Base-by-base conservation (phyloP, 257 asterid species). In the Fraxinus quadrangulata region DNA sequence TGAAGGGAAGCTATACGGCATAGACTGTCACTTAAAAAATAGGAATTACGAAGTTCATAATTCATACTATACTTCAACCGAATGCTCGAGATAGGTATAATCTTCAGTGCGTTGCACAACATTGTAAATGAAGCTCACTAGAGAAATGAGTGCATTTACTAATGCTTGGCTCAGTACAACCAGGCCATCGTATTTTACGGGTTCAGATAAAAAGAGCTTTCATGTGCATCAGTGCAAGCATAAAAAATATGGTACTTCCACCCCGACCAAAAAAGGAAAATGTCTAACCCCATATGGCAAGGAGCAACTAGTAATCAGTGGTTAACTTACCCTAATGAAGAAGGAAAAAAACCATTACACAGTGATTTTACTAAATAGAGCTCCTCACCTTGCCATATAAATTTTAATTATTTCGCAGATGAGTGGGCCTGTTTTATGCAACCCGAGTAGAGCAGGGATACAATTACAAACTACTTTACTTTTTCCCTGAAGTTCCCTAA, bases 1-100 rank as follows among this genome's bases (percentile, higher is more conserved):
- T 45, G 76, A 74, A 68, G 77, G 51, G 31, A 47, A 65, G 37
- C 79, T 69, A 71, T 83, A 72, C 5, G 24, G 49, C 71, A 74
- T 42, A 49, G 54, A 59, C 24, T 33, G 67, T 54, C 56, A 21
- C 37, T n/a, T 12, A 77, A 67, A 61, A 31, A 68, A 42, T 42
- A 70, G 71, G 70, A 49, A 67, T 59, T 76, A 56, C 21, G 42
- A 26, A 13, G 49, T 61, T 45, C 36, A 71, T 59, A 47, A 54
- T 54, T 34, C 42, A 40, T 72, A n/a, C 63, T 77, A 70, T 26
- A 73, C 49, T 72, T 16, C 40, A 72, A 47, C 42, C 8, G 37
- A 70, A n/a, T 42, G 49, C 54, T 54, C 51, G 16, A 47, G 21
- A 74, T 13, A 2, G 9, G 61, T 73, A 17, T 56, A 31, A 30